Conservation (phyloP, 371 early-diverging fungal genomes). For the Thermomucor indicae-seudaticae region DNA sequence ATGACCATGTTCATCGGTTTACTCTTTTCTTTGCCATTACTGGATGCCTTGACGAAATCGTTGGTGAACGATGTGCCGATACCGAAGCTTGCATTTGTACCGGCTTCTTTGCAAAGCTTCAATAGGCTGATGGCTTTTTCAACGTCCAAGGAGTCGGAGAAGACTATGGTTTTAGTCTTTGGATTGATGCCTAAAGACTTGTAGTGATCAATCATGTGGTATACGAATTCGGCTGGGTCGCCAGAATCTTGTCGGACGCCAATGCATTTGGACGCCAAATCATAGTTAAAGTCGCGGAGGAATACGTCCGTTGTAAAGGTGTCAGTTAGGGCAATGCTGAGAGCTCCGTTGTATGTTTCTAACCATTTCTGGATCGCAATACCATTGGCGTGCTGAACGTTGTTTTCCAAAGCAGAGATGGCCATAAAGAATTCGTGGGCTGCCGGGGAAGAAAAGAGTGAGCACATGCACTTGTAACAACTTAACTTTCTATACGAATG, state of each 20-base stretch:
- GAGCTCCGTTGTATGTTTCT: conserved; percentile 48
- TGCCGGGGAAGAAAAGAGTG: conserved; percentile 1
- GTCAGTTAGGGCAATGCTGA: conserved; percentile 72
- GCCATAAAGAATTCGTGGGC: conserved; percentile 83
- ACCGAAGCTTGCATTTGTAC: conserved; percentile 65
- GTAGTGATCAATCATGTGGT: conserved; percentile 55
- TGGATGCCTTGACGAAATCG: conserved; percentile 51
- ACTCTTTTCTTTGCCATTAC: conserved; percentile 32
- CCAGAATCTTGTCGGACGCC: conserved; percentile 81
- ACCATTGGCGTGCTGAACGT: conserved; percentile 58
- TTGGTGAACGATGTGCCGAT: conserved; percentile 78
- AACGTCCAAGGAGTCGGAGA: conserved; percentile 66
- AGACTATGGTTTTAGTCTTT: conserved; percentile 59
- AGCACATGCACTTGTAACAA: no score
- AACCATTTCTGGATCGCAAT: conserved; percentile 62
- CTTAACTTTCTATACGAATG: not conserved
- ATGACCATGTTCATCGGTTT: conserved; percentile 74
- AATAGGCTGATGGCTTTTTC: conserved; percentile 51
- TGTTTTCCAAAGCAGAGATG: conserved; percentile 63
- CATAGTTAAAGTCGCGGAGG: conserved; percentile 53
- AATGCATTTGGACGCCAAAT: conserved; percentile 47
- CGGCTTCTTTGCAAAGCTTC: conserved; percentile 34
- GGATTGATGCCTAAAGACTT: conserved; percentile 54
- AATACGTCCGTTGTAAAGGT: conserved; percentile 70
- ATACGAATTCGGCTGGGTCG: conserved; percentile 53